Evolutionary conservation across 331 rosid species (phyloP), one percentile per base, ranked within the genome.

Genomic region (Telfairia occidentalis): DNA sequence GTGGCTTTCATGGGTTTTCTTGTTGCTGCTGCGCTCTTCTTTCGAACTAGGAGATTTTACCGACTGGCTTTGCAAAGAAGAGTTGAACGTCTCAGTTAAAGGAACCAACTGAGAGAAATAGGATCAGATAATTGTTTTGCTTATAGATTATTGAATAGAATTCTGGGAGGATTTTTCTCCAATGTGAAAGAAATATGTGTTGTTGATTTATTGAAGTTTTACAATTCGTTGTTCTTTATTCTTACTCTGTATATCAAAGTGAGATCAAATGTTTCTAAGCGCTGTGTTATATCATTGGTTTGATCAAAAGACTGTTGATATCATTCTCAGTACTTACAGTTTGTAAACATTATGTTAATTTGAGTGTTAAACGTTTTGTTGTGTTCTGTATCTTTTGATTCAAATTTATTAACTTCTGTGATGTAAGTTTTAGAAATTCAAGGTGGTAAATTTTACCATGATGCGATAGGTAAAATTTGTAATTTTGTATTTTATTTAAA

Each of bases 31-130:
- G 83, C 78, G 18, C 83, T 94, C 83, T 90, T 78, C 74, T 87
- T 87, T 61, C 89, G 96, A 9, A 94, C 97, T 18, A 87, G 32
- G 75, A 83, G 84, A 80, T 87, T 94, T 85, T 94, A 91, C 74
- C 74, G 69, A 48, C 65, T 3, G 70, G 87, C 87, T 73, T 87
- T 87, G 49, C 72, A 91, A 19, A 85, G 55, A 30, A 88, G 87
- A 82, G 72, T 23, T 1, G 34, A 38, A 19, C 30, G 32, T 38
- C 19, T 69, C 19, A 42, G 11, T 43, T 65, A 23, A 21, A 64
- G 71, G 29, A 1, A 7, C 9, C 7, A 37, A n/a, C n/a, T n/a
- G 29, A 37, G 18, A n/a, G 71, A 61, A 8, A 0, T 2, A 61
- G 45, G 26, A 61, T 32, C 12, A 16, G 12, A 16, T 32, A 0